Base-by-base conservation (phyloP, 2,329 filamentous ascomycete species). In the Magnaporthiopsis rhizophila region DNA sequence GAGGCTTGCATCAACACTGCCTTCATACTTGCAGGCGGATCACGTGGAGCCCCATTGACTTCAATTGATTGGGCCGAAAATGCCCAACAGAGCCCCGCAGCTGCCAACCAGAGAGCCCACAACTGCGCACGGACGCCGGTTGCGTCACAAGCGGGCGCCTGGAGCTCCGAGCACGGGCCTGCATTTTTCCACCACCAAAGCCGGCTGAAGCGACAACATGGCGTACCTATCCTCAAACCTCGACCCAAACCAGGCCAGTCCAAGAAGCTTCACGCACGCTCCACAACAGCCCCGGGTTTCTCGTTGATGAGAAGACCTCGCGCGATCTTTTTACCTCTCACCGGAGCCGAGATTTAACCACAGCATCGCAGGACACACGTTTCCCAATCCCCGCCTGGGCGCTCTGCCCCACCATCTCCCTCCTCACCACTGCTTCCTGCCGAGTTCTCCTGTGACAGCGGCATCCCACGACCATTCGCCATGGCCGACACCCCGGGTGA, bases 401-500 rank as follows among this genome's bases (percentile, higher is more conserved):
- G 45, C 45, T n/a, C 28, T 32, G 36, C 30, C 28, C 58, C 36
- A 18, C 58, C 28, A n/a, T 30, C n/a, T 28, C 9, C 36, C n/a
- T 30, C 45, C 12, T n/a, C 13, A 13, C 26, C 15, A 38, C 34
- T 6, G n/a, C 34, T 12, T 38, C 59, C 15, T 18, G 9, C 30
- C 24, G 5, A 28, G 15, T 11, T 3, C 21, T 12, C 3, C 11
- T 32, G 60, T 36, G 24, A 34, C 13, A 11, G 15, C 28, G 30
- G 61, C 45, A 50, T n/a, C n/a, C 53, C 24, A 53, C 58, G 62
- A 58, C 59, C 64, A n/a, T 62, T 59, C 69, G 74, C 69, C 67
- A 91, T 91, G 87, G 89, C 90, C 70, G 87, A 89, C 69, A 85
- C 88, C 65, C 63, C 67, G 24, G 85, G 97, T 69, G 84, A 85